Evolutionary conservation across 495 filamentous ascomycete genomes (phyloP), one percentile per base, ranked within the genome.

Genomic region (Aspergillus baeticus): DNA sequence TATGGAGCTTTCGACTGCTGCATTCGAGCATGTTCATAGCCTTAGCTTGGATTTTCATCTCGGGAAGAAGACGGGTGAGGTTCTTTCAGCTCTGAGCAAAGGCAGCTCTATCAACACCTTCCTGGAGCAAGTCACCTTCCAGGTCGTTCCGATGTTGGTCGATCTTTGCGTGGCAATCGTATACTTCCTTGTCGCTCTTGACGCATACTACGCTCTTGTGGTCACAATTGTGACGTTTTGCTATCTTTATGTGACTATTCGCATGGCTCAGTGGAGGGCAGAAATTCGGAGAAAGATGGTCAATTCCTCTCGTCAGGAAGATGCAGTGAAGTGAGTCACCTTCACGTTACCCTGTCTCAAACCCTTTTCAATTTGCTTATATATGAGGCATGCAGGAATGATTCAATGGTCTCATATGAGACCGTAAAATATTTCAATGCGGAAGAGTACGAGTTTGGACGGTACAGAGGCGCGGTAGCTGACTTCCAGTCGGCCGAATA

Each of bases 371-470:
- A 92, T 64, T 50, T 42, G 26, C 53, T 59, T 39, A 62, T 44
- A 29, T n/a, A 51, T 48, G 5, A 17, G 39, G 10, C 10, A 10
- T 18, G 6, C 50, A 86, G 83, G 75, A 97, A 97, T 62, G 95
- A 98, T 66, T 97, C 94, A 0, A 95, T 98, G 82, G 86, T 92
- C 34, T 94, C 92, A 10, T 98, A 98, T 68, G 94, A 98, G 70
- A 98, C 94, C 21, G 94, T 98, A 64, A 98, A 98, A 69, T 98
- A 98, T 66, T 98, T 98, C 80, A 97, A 97, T 65, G 93, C 94
- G 2, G 94, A 98, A 67, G 79, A 84, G 6, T 96, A 92, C 69
- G 94, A 98, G 64, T 97, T 96, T 69, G 82, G 85, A 35, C 86
- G 95, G 8, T 96, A 93, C 63, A 81, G 90, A 15, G 69, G 77